Conservation (phyloP, 257 asterid genomes). For the Ligustrum vulgare region DNA sequence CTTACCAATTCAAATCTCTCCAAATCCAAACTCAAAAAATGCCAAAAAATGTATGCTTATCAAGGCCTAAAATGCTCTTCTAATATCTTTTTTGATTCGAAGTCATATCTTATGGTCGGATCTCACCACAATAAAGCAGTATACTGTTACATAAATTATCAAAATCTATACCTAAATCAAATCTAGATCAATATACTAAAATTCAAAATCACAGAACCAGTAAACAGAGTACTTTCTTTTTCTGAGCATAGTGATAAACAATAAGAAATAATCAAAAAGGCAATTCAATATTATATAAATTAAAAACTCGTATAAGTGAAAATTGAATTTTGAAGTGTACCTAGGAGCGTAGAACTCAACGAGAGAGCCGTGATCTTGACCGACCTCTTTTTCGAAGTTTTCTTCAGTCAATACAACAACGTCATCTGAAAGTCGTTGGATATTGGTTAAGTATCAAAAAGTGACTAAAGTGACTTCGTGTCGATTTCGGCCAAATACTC, state of each 20-base stretch:
- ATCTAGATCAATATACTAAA: constrained; percentile 17
- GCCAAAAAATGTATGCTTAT: too few species aligned
- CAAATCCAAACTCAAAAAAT: too few species aligned
- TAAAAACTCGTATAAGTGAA: background rate
- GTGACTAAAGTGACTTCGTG: too few species aligned
- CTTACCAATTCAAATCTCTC: too few species aligned
- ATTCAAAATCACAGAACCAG: constrained; percentile 26
- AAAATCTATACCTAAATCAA: background rate
- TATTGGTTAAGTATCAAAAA: too few species aligned
- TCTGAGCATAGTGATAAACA: background rate
- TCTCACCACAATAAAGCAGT: too few species aligned
- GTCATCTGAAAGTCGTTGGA: constrained; percentile 72
- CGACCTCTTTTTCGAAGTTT: constrained; percentile 83
- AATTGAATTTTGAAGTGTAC: constrained; percentile 28
- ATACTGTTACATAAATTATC: background rate
- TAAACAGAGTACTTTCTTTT: background rate
- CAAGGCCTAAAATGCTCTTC: too few species aligned
- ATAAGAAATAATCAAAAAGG: background rate
- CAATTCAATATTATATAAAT: background rate
- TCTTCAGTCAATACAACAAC: constrained; percentile 79
- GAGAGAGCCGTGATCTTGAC: constrained; percentile 86
- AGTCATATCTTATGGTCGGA: too few species aligned
- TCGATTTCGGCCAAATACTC: too few species aligned
- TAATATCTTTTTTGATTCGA: too few species aligned
- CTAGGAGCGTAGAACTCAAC: constrained; percentile 96